Evolutionary conservation across 352 stramenopile species (phyloP).

Genomic region (Globisporangium nodosum): DNA sequence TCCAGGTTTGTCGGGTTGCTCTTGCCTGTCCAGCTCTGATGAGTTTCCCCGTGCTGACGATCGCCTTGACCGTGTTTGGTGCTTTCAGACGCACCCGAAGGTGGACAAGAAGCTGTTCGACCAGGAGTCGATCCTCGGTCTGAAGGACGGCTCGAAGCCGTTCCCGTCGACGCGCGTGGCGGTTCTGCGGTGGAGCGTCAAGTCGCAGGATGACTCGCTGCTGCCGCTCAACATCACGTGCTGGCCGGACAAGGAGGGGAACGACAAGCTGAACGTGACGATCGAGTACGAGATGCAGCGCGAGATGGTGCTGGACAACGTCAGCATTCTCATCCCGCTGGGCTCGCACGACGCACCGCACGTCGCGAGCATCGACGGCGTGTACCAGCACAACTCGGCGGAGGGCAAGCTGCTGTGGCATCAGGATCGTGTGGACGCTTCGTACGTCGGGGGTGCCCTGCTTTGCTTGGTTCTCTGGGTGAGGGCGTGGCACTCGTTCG

Average conservation of each 20-base stretch:
- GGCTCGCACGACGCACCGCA: conserved; percentile 63
- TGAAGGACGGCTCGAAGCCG: conserved; percentile 80
- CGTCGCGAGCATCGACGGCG: conserved; percentile 72
- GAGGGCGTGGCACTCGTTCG: too few relatives aligned
- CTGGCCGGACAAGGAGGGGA: conserved; percentile 82
- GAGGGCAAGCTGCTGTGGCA: conserved; percentile 76
- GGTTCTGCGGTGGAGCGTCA: conserved; percentile 82
- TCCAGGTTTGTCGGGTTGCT: conserved; percentile 31
- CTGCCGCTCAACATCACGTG: conserved; percentile 84
- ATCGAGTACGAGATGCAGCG: conserved; percentile 86
- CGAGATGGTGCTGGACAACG: conserved; percentile 86
- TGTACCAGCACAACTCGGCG: conserved; percentile 82
- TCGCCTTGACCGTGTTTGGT: too few relatives aligned
- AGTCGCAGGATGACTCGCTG: conserved; percentile 84
- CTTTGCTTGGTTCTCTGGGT: neutral
- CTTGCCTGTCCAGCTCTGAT: too few relatives aligned
- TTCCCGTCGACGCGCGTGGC: conserved; percentile 78
- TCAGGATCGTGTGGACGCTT: conserved; percentile 69
- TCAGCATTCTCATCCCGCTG: conserved; percentile 81
- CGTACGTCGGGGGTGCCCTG: conserved; percentile 33
- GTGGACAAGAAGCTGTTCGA: conserved; percentile 87
- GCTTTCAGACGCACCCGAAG: conserved; percentile 68
- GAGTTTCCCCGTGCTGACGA: too few relatives aligned
- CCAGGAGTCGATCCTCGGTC: conserved; percentile 64
- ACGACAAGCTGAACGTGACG: conserved; percentile 85